Evolutionary conservation across 257 asterid genomes (phyloP).

Genomic region (Petunia secreta): DNA sequence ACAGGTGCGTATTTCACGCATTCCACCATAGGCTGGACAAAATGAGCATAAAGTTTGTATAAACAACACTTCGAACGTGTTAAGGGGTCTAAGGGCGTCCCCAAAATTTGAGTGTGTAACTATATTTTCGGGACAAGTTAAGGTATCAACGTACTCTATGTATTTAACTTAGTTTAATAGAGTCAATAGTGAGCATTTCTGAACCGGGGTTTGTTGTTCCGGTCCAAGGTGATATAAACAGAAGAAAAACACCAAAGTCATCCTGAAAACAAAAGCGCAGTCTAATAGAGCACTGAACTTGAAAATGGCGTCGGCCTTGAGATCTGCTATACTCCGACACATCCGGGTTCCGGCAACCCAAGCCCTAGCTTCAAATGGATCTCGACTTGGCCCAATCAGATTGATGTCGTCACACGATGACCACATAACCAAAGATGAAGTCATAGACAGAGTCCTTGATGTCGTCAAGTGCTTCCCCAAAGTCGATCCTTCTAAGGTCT

Average conservation of each 20-base stretch:
- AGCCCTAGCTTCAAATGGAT: constrained; percentile 43
- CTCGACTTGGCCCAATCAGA: constrained; percentile 56
- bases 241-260: not conserved
- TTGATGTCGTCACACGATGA: constrained; percentile 89
- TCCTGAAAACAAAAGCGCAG: not conserved
- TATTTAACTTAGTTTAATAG: too few relatives aligned
- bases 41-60: too few relatives aligned
- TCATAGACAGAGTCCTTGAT: constrained; percentile 67
- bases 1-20: too few relatives aligned
- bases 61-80: too few relatives aligned
- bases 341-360: constrained; percentile 52
- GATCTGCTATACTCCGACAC: constrained; percentile 73
- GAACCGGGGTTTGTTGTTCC: not conserved
- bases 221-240: not conserved
- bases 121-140: too few relatives aligned
- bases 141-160: too few relatives aligned
- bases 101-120: too few relatives aligned
- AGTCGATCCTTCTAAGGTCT: constrained; percentile 87
- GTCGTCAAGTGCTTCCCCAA: constrained; percentile 87
- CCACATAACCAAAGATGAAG: constrained; percentile 72
- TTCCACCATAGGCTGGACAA: too few relatives aligned
- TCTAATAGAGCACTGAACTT: not conserved
- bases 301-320: constrained; percentile 79
- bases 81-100: too few relatives aligned
- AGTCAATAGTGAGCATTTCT: not conserved